A percentile compares a stretch with the other conserved stretches of the same genome.
Conservation (phyloP, 2,329 filamentous ascomycete genomes). For the Epichloe scottii region DNA sequence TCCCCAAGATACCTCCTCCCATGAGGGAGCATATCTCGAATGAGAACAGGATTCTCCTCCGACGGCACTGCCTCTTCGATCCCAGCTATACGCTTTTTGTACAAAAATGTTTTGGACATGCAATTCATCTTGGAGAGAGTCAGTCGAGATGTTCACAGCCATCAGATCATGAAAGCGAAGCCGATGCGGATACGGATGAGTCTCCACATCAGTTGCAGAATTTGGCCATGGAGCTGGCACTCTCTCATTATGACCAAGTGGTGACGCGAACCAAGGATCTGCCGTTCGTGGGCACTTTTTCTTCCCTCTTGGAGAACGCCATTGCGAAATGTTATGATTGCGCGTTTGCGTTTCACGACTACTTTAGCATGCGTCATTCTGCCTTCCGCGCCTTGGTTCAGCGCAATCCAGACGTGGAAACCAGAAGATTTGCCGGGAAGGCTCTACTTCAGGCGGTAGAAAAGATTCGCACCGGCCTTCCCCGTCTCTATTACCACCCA, state of each 20-base stretch:
- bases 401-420: slow-evolving; percentile 40
- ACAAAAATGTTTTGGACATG: slow-evolving; percentile 44
- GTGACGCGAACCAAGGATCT: slow-evolving; percentile 58
- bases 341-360: slow-evolving; percentile 46
- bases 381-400: slow-evolving; percentile 54
- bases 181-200: neutral
- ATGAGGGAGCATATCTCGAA: slow-evolving; percentile 48
- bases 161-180: slow-evolving; percentile 1
- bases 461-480: slow-evolving; percentile 36
- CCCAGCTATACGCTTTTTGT: slow-evolving; percentile 57
- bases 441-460: slow-evolving; percentile 40
- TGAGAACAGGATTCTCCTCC: slow-evolving; percentile 63
- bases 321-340: slow-evolving; percentile 38
- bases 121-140: slow-evolving; percentile 33
- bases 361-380: slow-evolving; percentile 42
- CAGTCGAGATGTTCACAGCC: neutral
- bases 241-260: slow-evolving; percentile 64
- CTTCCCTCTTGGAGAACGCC: slow-evolving; percentile 34
- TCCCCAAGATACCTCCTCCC: slow-evolving; percentile 31
- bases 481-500: slow-evolving; percentile 31
- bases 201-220: slow-evolving; percentile 25
- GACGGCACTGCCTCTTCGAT: slow-evolving; percentile 71
- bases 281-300: slow-evolving; percentile 46
- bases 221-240: slow-evolving; percentile 38
- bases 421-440: slow-evolving; percentile 40